These are phyloP conservation scores for Backusella luteola DNA, from an alignment of 192 early-diverging fungal genomes.

Conservation along the genomic window DNA sequence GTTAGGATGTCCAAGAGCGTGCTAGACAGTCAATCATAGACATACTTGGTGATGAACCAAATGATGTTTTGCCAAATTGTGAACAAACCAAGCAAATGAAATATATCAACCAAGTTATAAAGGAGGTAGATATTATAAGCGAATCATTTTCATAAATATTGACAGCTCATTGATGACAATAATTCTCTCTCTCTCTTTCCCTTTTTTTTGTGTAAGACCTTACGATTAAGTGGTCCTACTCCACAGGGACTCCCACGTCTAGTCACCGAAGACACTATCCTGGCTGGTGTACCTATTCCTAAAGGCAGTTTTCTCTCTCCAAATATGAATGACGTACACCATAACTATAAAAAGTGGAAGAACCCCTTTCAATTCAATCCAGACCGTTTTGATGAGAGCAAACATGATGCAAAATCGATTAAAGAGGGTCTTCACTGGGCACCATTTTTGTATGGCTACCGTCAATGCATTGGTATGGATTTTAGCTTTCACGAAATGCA, in stretches of 20 bases:
- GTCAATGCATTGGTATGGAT: constrained; percentile 63
- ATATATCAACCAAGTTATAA: constrained; percentile 51
- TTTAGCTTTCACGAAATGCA: constrained; percentile 58
- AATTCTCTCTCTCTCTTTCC: background rate
- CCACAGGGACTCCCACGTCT: background rate
- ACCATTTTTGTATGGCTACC: constrained; percentile 56
- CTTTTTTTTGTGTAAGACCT: background rate
- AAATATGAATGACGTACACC: constrained; percentile 17
- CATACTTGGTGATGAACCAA: constrained; percentile 50
- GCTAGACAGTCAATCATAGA: constrained; percentile 48
- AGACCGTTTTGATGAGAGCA: constrained; percentile 41
- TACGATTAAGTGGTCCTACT: constrained; percentile 17
- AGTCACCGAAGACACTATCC: constrained; percentile 22
- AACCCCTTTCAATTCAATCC: constrained; percentile 48
- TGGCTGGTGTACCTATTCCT: constrained; percentile 22
- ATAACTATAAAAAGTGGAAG: constrained; percentile 27
- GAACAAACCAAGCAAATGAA: constrained; percentile 50
- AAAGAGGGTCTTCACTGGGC: constrained; percentile 31
- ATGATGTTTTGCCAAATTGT: constrained; percentile 48
- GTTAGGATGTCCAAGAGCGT: constrained; percentile 46
- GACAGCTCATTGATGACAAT: background rate
- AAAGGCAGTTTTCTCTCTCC: constrained; percentile 12
- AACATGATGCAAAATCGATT: background rate
- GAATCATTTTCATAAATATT: background rate
- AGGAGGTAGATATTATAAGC: constrained; percentile 31